These are phyloP conservation scores for Scenedesmus sp. DNA, from an alignment of 163 green algal species.

Conservation along the genomic window DNA sequence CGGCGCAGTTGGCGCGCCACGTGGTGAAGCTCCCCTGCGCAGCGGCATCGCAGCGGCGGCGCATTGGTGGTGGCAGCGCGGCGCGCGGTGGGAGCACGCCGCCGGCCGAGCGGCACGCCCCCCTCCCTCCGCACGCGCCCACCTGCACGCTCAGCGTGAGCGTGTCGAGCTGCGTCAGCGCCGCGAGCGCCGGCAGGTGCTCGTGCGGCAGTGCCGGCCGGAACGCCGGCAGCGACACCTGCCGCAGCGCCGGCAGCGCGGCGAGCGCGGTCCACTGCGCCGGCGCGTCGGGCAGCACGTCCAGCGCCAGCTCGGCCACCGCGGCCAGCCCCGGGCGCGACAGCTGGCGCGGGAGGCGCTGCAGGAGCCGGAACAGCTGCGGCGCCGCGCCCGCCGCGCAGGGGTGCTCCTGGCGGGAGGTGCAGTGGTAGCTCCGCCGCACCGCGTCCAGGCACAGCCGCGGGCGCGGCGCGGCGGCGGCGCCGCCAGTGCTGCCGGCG, in stretches of 20 bases:
- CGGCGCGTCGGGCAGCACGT: slow-evolving; percentile 5
- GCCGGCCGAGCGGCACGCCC: too few species aligned
- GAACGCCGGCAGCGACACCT: slow-evolving; percentile 37
- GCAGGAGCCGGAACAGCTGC: neutral
- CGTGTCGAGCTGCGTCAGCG: slow-evolving; percentile 12
- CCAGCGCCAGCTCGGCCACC: slow-evolving; percentile 24
- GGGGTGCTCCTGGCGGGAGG: slow-evolving; percentile 9
- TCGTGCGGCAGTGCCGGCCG: slow-evolving; percentile 26
- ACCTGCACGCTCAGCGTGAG: slow-evolving; percentile 29
- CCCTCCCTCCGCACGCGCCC: neutral
- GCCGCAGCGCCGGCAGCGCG: neutral
- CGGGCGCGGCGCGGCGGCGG: neutral
- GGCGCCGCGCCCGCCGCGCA: neutral
- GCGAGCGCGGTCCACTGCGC: slow-evolving; percentile 9
- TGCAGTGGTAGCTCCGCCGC: slow-evolving; percentile 38
- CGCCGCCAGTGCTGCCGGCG: too few species aligned
- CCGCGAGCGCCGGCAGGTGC: slow-evolving; percentile 20
- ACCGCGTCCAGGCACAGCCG: slow-evolving; percentile 15
- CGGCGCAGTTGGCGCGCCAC: slow-evolving; percentile 27
- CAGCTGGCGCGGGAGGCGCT: slow-evolving; percentile 7
- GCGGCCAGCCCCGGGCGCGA: neutral
- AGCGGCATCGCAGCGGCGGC: neutral
- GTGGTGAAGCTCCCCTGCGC: slow-evolving; percentile 30
- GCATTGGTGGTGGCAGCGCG: neutral
- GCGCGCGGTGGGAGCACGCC: neutral